Evolutionary conservation across 2,329 filamentous ascomycete species (phyloP), one percentile per base, ranked within the genome.

Genomic region (Calonectria pseudoreteaudii): DNA sequence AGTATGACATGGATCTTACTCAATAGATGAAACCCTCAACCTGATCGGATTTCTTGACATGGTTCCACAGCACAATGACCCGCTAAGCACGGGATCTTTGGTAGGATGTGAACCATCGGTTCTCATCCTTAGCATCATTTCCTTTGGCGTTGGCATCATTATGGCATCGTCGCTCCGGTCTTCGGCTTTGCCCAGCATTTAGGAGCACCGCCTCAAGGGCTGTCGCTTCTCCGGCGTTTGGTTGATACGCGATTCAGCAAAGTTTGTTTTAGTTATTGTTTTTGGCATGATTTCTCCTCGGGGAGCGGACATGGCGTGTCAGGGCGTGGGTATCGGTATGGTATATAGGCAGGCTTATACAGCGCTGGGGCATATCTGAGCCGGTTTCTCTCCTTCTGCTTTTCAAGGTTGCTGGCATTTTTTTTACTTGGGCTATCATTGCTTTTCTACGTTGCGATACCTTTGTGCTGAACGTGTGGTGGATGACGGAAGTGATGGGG

Each of bases 1-100:
- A 98, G 86, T 98, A 94, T 81, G 92, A 92, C 81, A 97, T 98
- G 94, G 94, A 97, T 77, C 85, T 92, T 77, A 90, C 86, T 36
- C 83, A 83, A 65, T 81, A 82, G 76, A 56, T 36, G 36, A 34
- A 28, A 23, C 64, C 31, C 53, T 53, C 52, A 62, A 60, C 50
- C 58, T 56, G 56, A 67, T 49, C 36, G 23, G 14, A 68, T 50
- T 60, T 73, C 49, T 70, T 72, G 47, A 69, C 60, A 62, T 50
- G 66, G 60, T 52, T 60, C 53, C 28, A 56, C 31, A 34, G 31
- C 30, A 34, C 56, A 64, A 23, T 44, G 26, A 28, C 28, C 64
- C 23, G 64, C 58, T 49, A 26, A 49, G 23, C 41, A 31, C n/a
- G 56, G 58, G 66, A 72, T 68, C 49, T 36, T 41, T 62, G 34